Percentiles rank a stretch among this genome's conserved stretches.
Conservation (phyloP, 2,329 filamentous ascomycete species). For the Penicillium paneum region DNA sequence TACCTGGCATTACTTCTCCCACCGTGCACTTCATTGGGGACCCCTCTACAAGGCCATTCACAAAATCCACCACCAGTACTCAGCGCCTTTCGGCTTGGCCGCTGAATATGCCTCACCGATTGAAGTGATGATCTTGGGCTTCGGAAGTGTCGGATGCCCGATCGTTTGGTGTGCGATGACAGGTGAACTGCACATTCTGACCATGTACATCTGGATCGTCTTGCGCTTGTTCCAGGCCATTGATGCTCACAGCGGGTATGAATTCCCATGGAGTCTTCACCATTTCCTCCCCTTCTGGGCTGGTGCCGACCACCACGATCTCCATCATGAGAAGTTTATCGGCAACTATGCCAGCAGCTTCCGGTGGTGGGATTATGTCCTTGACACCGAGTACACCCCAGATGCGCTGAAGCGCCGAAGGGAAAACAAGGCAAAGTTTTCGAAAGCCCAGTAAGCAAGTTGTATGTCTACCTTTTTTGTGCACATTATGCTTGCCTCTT, state of each 20-base stretch:
- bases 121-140: slow-evolving; percentile 89
- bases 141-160: slow-evolving; percentile 78
- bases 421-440: slow-evolving; percentile 48
- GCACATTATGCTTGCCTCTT: neutral
- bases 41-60: slow-evolving; percentile 95
- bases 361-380: slow-evolving; percentile 94
- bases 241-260: slow-evolving; percentile 95
- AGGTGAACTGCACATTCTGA: slow-evolving; percentile 85
- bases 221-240: slow-evolving; percentile 94
- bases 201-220: slow-evolving; percentile 97
- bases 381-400: slow-evolving; percentile 89
- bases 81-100: slow-evolving; percentile 90
- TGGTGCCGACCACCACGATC: slow-evolving; percentile 91
- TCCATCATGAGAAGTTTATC: slow-evolving; percentile 97
- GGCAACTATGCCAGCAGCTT: slow-evolving; percentile 98
- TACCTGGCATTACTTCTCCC: slow-evolving; percentile 97
- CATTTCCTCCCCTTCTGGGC: slow-evolving; percentile 98
- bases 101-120: slow-evolving; percentile 98
- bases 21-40: slow-evolving; percentile 89
- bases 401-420: slow-evolving; percentile 81
- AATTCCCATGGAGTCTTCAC: slow-evolving; percentile 95
- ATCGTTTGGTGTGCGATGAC: slow-evolving; percentile 81
- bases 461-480: neutral
- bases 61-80: slow-evolving; percentile 99
- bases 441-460: slow-evolving; percentile 28